Percentiles rank a stretch among this genome's conserved stretches.
phyloP scores from a whole-genome alignment of 768 basidiomycete genomes.

The Piloderma croceum region DNA sequence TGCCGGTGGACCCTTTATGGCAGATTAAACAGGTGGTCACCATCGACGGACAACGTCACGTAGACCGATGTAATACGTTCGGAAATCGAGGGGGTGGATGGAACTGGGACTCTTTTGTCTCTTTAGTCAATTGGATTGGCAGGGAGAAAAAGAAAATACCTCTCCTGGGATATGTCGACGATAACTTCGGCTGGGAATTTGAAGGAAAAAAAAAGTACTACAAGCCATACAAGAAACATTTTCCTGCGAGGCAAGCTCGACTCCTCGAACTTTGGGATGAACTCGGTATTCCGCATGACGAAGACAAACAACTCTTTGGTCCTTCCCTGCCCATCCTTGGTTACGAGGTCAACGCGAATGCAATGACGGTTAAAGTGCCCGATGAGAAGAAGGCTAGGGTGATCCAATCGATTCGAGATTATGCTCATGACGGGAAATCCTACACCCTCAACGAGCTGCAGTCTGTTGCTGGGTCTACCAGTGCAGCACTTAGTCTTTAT shows the following conservation, averaged over 20 bases:
- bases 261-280: conserved; percentile 37
- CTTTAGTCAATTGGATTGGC: conserved; percentile 36
- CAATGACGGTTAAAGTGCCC: conserved; percentile 25
- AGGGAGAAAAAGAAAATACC: conserved; percentile 10
- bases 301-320: conserved; percentile 35
- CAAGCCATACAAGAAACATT: conserved; percentile 20
- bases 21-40: conserved; percentile 30
- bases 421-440: no score
- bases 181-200: conserved; percentile 22
- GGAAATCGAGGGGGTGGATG: conserved; percentile 22
- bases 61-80: conserved; percentile 31
- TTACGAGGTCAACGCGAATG: conserved; percentile 30
- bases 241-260: conserved; percentile 27
- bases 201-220: conserved; percentile 21
- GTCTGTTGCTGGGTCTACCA: conserved; percentile 29
- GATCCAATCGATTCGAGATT: no score
- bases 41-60: conserved; percentile 20
- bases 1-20: conserved; percentile 20
- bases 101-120: conserved; percentile 22
- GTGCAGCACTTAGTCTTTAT: no score
- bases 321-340: conserved; percentile 31
- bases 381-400: background rate
- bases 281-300: conserved; percentile 34
- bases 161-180: conserved; percentile 31
- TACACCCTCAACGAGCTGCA: no score